Percentiles rank a stretch among this genome's conserved stretches.
These are phyloP conservation scores for Suillus alpinus DNA, from an alignment of 768 basidiomycete genomes.

Conservation along the genomic window DNA sequence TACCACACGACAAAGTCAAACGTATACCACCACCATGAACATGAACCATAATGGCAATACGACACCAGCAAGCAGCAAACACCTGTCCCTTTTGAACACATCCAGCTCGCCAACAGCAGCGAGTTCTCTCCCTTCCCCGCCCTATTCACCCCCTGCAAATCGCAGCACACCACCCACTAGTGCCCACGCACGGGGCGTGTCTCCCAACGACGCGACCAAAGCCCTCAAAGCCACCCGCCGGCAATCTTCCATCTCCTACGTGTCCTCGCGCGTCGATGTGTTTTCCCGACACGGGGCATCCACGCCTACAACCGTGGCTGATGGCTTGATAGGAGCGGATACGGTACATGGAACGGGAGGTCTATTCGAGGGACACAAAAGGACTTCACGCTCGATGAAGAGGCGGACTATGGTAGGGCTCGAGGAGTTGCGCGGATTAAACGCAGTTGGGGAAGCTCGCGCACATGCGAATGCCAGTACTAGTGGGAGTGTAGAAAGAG, in stretches of 20 bases:
- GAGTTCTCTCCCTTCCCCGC: constrained; percentile 1
- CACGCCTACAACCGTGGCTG: neutral
- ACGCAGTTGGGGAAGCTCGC: neutral
- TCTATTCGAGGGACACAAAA: neutral
- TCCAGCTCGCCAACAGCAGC: neutral
- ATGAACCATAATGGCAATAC: neutral
- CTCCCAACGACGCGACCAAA: neutral
- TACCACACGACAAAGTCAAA: neutral
- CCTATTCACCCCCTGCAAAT: neutral
- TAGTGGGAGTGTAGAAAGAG: constrained; percentile 13
- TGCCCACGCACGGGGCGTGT: neutral
- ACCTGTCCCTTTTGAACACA: neutral
- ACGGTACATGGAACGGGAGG: too few relatives aligned
- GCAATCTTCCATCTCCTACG: constrained; percentile 27
- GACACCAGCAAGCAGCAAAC: neutral
- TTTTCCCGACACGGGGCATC: neutral
- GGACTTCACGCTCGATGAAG: constrained; percentile 1
- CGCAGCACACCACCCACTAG: neutral
- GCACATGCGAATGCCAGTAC: neutral
- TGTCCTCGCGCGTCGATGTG: constrained; percentile 3
- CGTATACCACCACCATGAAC: neutral
- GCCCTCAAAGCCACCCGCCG: constrained; percentile 15
- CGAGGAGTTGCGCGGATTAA: neutral
- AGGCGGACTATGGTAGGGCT: neutral
- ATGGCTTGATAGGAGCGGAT: neutral